Base-by-base conservation (phyloP, 768 basidiomycete species). In the Agaricus sinodeliciosus region DNA sequence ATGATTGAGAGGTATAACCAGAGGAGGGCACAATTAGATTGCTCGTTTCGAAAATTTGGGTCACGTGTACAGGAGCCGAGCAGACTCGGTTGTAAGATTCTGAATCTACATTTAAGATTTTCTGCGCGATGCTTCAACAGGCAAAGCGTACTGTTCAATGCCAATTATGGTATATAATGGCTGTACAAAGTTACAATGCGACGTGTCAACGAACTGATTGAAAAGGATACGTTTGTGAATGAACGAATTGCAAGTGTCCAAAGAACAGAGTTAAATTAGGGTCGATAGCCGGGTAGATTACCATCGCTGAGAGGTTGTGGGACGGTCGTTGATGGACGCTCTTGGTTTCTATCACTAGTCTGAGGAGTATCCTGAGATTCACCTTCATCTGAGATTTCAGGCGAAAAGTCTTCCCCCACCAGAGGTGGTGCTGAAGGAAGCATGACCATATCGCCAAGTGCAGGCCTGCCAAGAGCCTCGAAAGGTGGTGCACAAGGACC, bases 351-450 rank as follows among this genome's bases (percentile, higher is more conserved):
- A 8, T 57, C 41, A 19, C 25, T 18, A 12, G 39, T 36, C 25
- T 28, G 7, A 36, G 31, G 9, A 48, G 57, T 57, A 46, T 55
- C 47, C 45, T 60, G 56, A 25, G 55, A 57, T 37, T 48, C 28
- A 39, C 46, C 43, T 31, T 27, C 40, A 52, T 58, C 58, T 47
- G 45, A 51, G 41, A 26, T 40, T 16, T 31, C 31, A 11, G 11
- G 31, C 11, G 26, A 39, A 34, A 49, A 50, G 61, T 59, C 68
- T 40, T 63, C 60, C 22, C 65, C 68, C 49, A 61, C 49, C 43
- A 71, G 48, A 15, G 69, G 69, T 52, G 78, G 78, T 2, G 79
- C 79, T 48, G 80, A 81, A n/a, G 81, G 76, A 16, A 70, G 59
- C 27, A 74, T 56, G 31, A 52, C 51, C 52, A 59, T 57, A 37